A percentile compares a stretch with the other conserved stretches of the same genome.
Evolutionary conservation across 306 rosid species (phyloP).

Genomic region (Vicia villosa): DNA sequence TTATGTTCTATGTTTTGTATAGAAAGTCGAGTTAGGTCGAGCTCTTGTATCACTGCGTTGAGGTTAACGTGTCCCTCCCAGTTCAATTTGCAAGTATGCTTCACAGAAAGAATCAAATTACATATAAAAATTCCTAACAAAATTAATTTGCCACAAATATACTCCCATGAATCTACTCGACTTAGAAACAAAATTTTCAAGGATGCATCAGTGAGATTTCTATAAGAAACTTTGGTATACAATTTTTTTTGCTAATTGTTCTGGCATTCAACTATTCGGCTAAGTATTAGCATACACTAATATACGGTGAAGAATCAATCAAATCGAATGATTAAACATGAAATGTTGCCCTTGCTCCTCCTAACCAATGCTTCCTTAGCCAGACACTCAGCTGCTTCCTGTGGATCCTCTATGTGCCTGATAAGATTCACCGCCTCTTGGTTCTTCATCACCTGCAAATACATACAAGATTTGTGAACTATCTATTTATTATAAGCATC

Average conservation of each 20-base stretch:
- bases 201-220: background rate
- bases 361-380: constrained; percentile 79
- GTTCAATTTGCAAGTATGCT: background rate
- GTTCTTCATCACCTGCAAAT: constrained; percentile 67
- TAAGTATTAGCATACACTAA: background rate
- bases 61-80: background rate
- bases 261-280: constrained; percentile 3
- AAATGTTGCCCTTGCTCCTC: constrained; percentile 66
- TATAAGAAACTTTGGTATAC: background rate
- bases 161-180: background rate
- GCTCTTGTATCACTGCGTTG: background rate
- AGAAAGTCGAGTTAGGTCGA: background rate
- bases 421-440: constrained; percentile 92
- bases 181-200: background rate
- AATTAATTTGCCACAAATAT: background rate
- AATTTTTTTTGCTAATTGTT: background rate
- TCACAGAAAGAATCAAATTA: background rate
- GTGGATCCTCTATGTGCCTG: constrained; percentile 75
- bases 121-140: background rate
- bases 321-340: constrained; percentile 85
- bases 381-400: constrained; percentile 81
- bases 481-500: too few relatives aligned
- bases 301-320: constrained; percentile 41
- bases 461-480: too few relatives aligned
- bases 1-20: too few relatives aligned